Evolutionary conservation across 2,329 filamentous ascomycete genomes (phyloP), one percentile per base, ranked within the genome.

Genomic region (Clarireedia monteithiana): DNA sequence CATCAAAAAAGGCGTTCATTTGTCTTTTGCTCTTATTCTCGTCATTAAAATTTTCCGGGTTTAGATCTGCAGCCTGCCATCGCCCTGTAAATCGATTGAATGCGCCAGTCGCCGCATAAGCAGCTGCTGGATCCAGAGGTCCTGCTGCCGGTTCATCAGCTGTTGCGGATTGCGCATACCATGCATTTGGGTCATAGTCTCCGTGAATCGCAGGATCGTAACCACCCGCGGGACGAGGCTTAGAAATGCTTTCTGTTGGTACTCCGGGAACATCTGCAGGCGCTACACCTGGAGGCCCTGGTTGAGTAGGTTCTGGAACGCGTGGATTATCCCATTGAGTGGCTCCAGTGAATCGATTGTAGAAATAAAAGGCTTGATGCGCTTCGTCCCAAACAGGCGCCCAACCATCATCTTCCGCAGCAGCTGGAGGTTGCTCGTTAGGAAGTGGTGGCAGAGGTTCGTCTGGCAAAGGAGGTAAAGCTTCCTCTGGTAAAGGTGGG

Each of bases 141-240:
- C 60, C 60, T 6, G 71, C 62, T 0, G 69, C 56, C n/a, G 69
- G 64, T 6, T 71, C 71, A 42, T 72, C 61, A 10, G 68, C 63
- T 48, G 74, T 71, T 46, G 77, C 69, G 47, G 77, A 74, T 68
- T 88, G 80, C 10, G 94, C 92, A 70, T 99, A 99, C 75, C 91
- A 88, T n/a, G 94, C 92, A 58, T 86, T 94, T 4, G 91, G 91
- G 67, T 99, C 94, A 75, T 96, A 99, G 74, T 91, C 88, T 64
- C 94, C 94, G 70, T 99, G 94, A 47, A 99, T 92, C 24, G 90
- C 88, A 1, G 94, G 94, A 69, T 97, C 96, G 74, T 99, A 99
- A 59, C 92, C 91, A 57, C 86, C 85, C 5, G 79, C 80, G 23
- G 81, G 73, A 54, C 73, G 63, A 63, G 68, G 68, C 59, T 64